A percentile compares a stretch with the other conserved stretches of the same genome.
phyloP scores from a whole-genome alignment of 306 rosid genomes.

The Gillenia trifoliata region DNA sequence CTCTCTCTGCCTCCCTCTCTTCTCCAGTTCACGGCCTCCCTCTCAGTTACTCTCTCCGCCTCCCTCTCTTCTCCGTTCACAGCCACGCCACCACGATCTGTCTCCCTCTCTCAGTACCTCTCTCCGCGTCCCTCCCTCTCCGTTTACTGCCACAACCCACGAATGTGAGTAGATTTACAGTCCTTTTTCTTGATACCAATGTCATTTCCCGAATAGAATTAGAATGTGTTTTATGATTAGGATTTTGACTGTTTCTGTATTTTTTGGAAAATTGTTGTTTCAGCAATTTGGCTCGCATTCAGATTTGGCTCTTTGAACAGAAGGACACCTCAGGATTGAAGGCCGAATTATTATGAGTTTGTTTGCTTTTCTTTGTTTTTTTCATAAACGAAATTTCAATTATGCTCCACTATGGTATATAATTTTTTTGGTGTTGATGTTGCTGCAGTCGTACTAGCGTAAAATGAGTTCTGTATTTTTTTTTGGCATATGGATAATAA shows the following conservation, averaged over 20 bases:
- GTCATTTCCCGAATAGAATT: no score
- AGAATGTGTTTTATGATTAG: no score
- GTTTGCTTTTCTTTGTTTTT: neutral
- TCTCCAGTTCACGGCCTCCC: no score
- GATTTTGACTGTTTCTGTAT: neutral
- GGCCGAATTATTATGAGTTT: slow-evolving; percentile 75
- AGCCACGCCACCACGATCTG: no score
- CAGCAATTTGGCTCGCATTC: slow-evolving; percentile 91
- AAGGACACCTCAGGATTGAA: slow-evolving; percentile 76
- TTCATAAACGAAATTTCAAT: neutral
- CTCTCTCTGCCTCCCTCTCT: no score
- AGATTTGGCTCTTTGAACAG: slow-evolving; percentile 86
- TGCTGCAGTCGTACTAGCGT: neutral
- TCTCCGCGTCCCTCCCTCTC: no score
- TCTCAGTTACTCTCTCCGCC: no score
- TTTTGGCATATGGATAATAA: neutral
- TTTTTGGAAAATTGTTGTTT: neutral
- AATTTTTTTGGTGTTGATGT: neutral
- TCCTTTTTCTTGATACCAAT: no score
- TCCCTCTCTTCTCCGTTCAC: no score
- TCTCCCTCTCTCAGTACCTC: no score
- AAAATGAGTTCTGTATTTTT: neutral
- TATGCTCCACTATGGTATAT: neutral
- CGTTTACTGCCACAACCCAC: no score
- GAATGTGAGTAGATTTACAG: no score